Evolutionary conservation across 2,329 filamentous ascomycete genomes (phyloP).

Genomic region (Fusarium musae): DNA sequence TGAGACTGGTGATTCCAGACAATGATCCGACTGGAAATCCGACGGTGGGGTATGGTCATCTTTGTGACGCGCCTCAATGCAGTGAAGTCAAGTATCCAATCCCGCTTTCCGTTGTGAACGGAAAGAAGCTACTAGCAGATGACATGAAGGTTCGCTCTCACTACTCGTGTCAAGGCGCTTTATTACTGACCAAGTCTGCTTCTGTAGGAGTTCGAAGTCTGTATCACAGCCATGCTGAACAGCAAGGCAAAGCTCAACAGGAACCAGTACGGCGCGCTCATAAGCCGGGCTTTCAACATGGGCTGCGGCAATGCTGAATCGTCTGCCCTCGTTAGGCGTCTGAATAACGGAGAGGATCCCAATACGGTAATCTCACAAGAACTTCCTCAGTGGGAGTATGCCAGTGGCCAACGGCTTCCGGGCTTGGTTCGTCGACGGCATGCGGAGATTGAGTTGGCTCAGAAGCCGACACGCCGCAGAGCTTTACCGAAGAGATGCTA

Average conservation of each 20-base stretch:
- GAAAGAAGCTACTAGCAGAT: conserved; percentile 51
- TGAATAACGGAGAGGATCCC: conserved; percentile 40
- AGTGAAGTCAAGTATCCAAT: conserved; percentile 58
- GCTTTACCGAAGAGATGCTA: conserved; percentile 23
- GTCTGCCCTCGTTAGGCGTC: conserved; percentile 50
- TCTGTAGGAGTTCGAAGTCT: conserved; percentile 8
- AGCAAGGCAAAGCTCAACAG: conserved; percentile 47
- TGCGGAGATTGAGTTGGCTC: conserved; percentile 55
- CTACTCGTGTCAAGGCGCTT: rapidly evolving
- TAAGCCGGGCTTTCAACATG: conserved; percentile 63
- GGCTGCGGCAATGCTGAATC: conserved; percentile 55
- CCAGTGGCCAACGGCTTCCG: conserved; percentile 51
- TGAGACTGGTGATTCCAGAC: conserved; percentile 6
- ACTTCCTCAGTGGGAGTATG: conserved; percentile 60
- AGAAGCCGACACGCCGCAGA: conserved; percentile 13
- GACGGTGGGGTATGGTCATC: conserved; percentile 63
- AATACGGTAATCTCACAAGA: conserved; percentile 55
- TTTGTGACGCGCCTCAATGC: conserved; percentile 56
- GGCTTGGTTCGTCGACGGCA: conserved; percentile 56
- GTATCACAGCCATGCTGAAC: conserved; percentile 9
- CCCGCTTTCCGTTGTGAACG: conserved; percentile 55
- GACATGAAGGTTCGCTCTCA: conserved; percentile 16
- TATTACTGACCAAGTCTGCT: not conserved
- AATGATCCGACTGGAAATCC: conserved; percentile 58
- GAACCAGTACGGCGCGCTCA: conserved; percentile 64